Evolutionary conservation across 225 moss, liverwort and hornwort genomes (phyloP), one percentile per base, ranked within the genome.

Genomic region (Lunularia cruciata): DNA sequence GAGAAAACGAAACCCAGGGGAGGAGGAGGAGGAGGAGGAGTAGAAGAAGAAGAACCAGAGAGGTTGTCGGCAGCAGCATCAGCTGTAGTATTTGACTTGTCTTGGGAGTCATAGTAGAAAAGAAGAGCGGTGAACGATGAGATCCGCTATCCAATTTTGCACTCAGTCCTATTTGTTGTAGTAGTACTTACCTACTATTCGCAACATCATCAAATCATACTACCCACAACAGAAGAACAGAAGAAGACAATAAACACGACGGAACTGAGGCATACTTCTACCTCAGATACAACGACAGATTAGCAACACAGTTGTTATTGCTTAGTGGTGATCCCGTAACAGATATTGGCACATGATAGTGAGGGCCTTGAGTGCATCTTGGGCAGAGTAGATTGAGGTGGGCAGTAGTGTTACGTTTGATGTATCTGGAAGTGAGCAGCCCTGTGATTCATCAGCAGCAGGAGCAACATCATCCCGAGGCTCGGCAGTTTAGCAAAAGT

Each of bases 391-490:
- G 59, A 32, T 18, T 6, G 37, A 13, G 23, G 34, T 13, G 23
- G 40, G 36, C 13, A 25, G 62, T 42, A 23, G 60, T 23, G 0
- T 38, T 28, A 45, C 63, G 42, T 63, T 26, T 63, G 63, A 40
- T 40, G 40, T 42, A 45, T 42, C 63, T 63, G 0, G 63, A 64
- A 10, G 7, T 34, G 57, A 57, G 57, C 57, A 57, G 33, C 40
- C 40, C 40, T 13, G 6, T 13, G 40, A 6, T 40, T 6, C 40
- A 40, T 13, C 57, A 34, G 5, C 63, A 63, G 63, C 57, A 32
- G 60, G 9, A 63, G 43, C 23, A 42, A 38, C 20, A 19, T 15
- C 57, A 32, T 2, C 12, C 3, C 22, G 43, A 45, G 3, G 25
- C 19, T 4, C 15, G 46, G 26, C 46, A 16, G 63, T 30, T 25